Conservation (phyloP, 495 filamentous ascomycete genomes). For the Parmelia sp. region DNA sequence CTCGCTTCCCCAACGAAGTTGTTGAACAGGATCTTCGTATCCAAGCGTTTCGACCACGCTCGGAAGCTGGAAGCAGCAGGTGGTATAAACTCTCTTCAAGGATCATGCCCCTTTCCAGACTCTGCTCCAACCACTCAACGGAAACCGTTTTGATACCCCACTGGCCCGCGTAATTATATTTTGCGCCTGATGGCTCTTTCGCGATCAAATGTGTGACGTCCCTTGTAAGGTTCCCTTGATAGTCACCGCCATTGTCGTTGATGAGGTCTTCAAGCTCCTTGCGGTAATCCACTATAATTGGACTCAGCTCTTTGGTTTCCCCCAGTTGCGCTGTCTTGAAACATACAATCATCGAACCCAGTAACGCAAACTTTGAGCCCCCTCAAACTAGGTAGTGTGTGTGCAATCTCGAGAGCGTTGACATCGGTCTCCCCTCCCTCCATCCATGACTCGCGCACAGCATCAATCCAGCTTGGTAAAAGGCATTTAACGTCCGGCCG, state of each 20-base stretch:
- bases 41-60: slow-evolving; percentile 77
- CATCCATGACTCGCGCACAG: slow-evolving; percentile 75
- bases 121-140: slow-evolving; percentile 78
- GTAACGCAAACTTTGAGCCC: slow-evolving; percentile 78
- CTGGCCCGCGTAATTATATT: slow-evolving; percentile 74
- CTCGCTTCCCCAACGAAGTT: slow-evolving; percentile 41
- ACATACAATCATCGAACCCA: slow-evolving; percentile 78
- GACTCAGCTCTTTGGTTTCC: slow-evolving; percentile 18
- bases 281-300: slow-evolving; percentile 53
- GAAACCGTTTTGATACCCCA: slow-evolving; percentile 76
- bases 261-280: slow-evolving; percentile 60
- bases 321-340: neutral
- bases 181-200: slow-evolving; percentile 67
- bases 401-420: slow-evolving; percentile 52
- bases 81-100: slow-evolving; percentile 80
- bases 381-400: slow-evolving; percentile 54
- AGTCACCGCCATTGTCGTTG: slow-evolving; percentile 64
- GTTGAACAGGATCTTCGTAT: slow-evolving; percentile 35
- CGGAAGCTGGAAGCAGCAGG: slow-evolving; percentile 56
- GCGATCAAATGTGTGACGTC: slow-evolving; percentile 84
- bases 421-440: slow-evolving; percentile 74
- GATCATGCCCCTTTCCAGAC: slow-evolving; percentile 85
- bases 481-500: slow-evolving; percentile 78
- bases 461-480: slow-evolving; percentile 73
- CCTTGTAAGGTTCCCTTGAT: slow-evolving; percentile 79